Percentiles rank a stretch among this genome's conserved stretches.
These are phyloP conservation scores for Aspergillus steynii DNA, from an alignment of 495 filamentous ascomycete genomes.

Conservation along the genomic window DNA sequence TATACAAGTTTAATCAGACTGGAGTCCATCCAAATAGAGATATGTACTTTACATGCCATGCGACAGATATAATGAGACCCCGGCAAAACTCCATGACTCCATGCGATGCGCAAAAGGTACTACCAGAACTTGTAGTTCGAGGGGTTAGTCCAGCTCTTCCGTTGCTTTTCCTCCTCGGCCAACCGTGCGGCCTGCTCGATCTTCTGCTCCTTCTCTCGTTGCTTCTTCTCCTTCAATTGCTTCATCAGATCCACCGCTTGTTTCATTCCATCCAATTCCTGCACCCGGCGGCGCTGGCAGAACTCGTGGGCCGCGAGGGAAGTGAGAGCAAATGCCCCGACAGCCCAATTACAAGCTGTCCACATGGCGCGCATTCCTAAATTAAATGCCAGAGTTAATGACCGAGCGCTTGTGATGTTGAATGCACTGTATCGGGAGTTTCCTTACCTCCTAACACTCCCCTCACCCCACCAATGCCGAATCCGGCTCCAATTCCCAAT, in stretches of 20 bases:
- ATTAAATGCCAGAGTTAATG: conserved; percentile 14
- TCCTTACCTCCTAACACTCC: conserved; percentile 70
- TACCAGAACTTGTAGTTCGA: conserved; percentile 55
- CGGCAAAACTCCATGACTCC: conserved; percentile 41
- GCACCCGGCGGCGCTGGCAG: conserved; percentile 68
- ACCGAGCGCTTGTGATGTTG: conserved; percentile 1
- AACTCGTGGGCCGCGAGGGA: conserved; percentile 74
- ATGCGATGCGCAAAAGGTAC: conserved; percentile 19
- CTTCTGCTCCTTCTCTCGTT: conserved; percentile 63
- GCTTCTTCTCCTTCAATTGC: conserved; percentile 64
- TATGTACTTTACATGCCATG: conserved; percentile 26
- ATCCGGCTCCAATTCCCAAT: conserved; percentile 76
- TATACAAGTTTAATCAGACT: conserved; percentile 13
- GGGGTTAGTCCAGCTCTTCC: conserved; percentile 54
- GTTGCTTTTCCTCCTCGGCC: conserved; percentile 50
- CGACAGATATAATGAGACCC: conserved; percentile 36
- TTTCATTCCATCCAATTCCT: conserved; percentile 77
- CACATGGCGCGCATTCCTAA: conserved; percentile 46
- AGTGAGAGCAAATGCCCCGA: conserved; percentile 65
- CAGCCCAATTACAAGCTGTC: conserved; percentile 79
- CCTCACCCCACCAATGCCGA: conserved; percentile 68
- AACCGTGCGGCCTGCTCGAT: conserved; percentile 43
- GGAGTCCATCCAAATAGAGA: conserved; percentile 13
- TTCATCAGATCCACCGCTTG: conserved; percentile 79
- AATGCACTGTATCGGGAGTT: conserved; percentile 6